Evolutionary conservation across 2,329 filamentous ascomycete genomes (phyloP), one percentile per base, ranked within the genome.

Genomic region (Phyllosticta citrichinensis): DNA sequence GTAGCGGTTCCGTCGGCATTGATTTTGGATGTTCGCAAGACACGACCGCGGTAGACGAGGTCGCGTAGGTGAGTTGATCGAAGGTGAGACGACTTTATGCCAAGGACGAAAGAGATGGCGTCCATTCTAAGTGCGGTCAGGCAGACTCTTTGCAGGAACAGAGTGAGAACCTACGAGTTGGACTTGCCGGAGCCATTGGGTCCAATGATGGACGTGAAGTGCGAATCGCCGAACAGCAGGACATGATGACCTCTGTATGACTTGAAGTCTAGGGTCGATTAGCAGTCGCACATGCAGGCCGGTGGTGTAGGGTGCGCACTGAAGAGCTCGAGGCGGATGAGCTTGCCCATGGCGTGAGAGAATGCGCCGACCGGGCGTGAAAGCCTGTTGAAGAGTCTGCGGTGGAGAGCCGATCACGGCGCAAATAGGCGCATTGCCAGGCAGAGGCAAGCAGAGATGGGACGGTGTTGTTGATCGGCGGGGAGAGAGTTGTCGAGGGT

Each of bases 131-230:
- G 20, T 17, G n/a, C 47, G 22, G 63, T 74, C 58, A 71, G 68
- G 65, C 55, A 62, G 63, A 25, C 40, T 24, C 55, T 27, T 51
- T 55, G 55, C 19, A 33, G 40, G 11, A 10, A 27, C 24, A 20
- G 54, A 52, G 54, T 17, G 65, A 60, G 53, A n/a, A 80, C 86
- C 73, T 77, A 93, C 89, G 92, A 96, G 75, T 99, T 99, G 20
- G 94, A 99, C 76, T 99, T 99, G 66, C 94, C 94, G 40, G 94
- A 97, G 80, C 94, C 94, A 92, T 99, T 99, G 73, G 94, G 94
- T 5, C 95, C 94, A 71, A 99, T 97, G 71, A 99, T 97, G 52
- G 94, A 99, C 56, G 94, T 99, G 76, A 99, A 99, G 77, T 97
- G 97, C 2, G 92, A 95, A 78, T 99, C 93, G 70, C 93, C 93